Base-by-base conservation (phyloP, 257 asterid species). In the Solanum pennellii region DNA sequence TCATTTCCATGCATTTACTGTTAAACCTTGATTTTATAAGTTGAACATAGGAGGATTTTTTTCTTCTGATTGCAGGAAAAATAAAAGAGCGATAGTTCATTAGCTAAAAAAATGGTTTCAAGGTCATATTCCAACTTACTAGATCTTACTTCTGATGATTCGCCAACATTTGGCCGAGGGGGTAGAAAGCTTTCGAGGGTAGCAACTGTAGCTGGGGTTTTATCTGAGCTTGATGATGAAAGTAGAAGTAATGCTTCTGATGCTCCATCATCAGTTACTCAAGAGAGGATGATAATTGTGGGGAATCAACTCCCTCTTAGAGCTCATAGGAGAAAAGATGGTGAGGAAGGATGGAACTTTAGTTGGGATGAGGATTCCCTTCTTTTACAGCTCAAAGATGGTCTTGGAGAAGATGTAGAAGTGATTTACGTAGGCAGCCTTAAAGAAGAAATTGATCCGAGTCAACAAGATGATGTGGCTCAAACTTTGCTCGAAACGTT, bases 331-430 rank as follows among this genome's bases (percentile, higher is more conserved):
- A 91, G 91, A 83, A 88, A 91, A 3, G 85, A 80, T 72, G 96
- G 91, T 45, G 90, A 87, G 84, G 91, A 83, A 18, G 92, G 91
- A 3, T 94, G 98, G 98, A 86, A 87, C 88, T 95, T 95, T 83
- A 92, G 95, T 90, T 95, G 98, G 98, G 98, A 95, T 13, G 98
- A 94, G 83, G 98, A 94, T 74, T 94, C 98, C 73, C 98, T 95
- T 85, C 93, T 95, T 15, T 87, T 94, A 83, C 98, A 95, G 83
- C 96, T 95, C 33, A 95, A 94, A 91, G 98, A 94, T 80, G 98
- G 98, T 11, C 93, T 94, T 4, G 96, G 97, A 27, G 98, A 95
- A 87, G 98, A 95, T 86, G 91, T 93, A 68, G 98, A 95, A 87
- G 97, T 95, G 25, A 88, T 95, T 42, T 95, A 94, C 45, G 94